phyloP scores from a whole-genome alignment of 495 filamentous ascomycete genomes.

The Hypoxylon fuscum region DNA sequence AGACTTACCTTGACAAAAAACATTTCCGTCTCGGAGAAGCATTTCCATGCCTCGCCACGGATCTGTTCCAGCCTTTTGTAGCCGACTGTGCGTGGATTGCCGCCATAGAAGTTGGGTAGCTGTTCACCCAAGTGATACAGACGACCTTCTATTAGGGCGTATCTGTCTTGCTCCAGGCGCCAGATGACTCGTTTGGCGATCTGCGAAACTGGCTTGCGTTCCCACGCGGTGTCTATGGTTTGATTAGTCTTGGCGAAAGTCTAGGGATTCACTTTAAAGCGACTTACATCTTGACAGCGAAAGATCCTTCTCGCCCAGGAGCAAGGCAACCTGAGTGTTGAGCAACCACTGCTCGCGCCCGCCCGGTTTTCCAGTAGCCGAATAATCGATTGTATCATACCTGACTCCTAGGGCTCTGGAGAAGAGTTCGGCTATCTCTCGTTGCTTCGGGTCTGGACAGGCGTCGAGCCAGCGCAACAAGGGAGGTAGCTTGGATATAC shows the following conservation, averaged over 20 bases:
- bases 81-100: conserved; percentile 49
- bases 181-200: conserved; percentile 60
- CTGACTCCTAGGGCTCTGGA: conserved; percentile 59
- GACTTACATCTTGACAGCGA: conserved; percentile 74
- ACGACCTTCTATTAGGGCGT: conserved; percentile 54
- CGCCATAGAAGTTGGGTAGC: conserved; percentile 53
- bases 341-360: conserved; percentile 77
- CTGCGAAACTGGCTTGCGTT: conserved; percentile 57
- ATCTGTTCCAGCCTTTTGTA: conserved; percentile 51
- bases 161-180: conserved; percentile 58
- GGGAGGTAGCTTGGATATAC: conserved; percentile 60
- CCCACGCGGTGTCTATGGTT: conserved; percentile 72
- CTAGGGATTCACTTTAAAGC: neutral
- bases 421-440: conserved; percentile 60
- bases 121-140: conserved; percentile 57
- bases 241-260: conserved; percentile 11
- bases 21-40: conserved; percentile 65
- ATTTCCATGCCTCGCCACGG: conserved; percentile 54
- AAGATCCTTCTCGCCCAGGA: conserved; percentile 80
- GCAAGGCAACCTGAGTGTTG: conserved; percentile 76
- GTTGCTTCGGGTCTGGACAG: conserved; percentile 56
- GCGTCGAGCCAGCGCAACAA: conserved; percentile 63
- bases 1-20: conserved; percentile 78
- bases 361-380: conserved; percentile 53
- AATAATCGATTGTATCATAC: conserved; percentile 62